Evolutionary conservation across 2,329 filamentous ascomycete genomes (phyloP), one percentile per base, ranked within the genome.

Genomic region (Diaporthe ampelina): DNA sequence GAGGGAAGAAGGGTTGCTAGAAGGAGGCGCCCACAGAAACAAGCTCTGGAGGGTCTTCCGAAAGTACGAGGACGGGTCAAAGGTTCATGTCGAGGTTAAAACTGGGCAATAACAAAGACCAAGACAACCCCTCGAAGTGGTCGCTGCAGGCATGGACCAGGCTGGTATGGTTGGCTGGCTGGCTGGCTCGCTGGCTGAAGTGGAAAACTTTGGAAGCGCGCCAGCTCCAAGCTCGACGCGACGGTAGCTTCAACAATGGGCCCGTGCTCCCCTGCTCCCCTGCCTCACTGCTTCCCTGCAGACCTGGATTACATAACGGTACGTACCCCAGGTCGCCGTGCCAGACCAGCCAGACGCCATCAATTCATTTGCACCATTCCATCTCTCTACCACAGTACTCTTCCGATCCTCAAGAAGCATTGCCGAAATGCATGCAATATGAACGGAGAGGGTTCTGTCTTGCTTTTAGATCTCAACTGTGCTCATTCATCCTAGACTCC

Each of bases 141-240:
- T 48, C n/a, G 32, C 45, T 54, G 63, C 63, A 68, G 63, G 63
- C 63, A 68, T 68, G 45, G 26, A 68, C 63, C 63, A 54, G 63
- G 63, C 63, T 68, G 63, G 45, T 67, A 19, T 52, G 45, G 24
- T 45, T 40, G 58, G 29, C 48, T 50, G 63, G 61, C 19, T 67
- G 52, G 50, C 65, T 69, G 32, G 50, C 35, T 43, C 48, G 37
- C 52, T 48, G 67, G 52, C n/a, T 70, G 52, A 58, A 68, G 63
- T 37, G 48, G 63, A 68, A 68, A 68, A 68, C 63, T 68, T 68
- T 68, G 63, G 63, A 67, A 40, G 63, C 63, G 63, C 63, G 63
- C 32, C 63, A 68, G 48, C 63, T 68, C 24, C 24, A 54, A 68
- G 63, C 63, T 68, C 63, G 63, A 68, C 63, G 63, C 63, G 63